A percentile compares a stretch with the other conserved stretches of the same genome.
Evolutionary conservation across 192 early-diverging fungal species (phyloP).

Genomic region (Umbelopsis vinacea): DNA sequence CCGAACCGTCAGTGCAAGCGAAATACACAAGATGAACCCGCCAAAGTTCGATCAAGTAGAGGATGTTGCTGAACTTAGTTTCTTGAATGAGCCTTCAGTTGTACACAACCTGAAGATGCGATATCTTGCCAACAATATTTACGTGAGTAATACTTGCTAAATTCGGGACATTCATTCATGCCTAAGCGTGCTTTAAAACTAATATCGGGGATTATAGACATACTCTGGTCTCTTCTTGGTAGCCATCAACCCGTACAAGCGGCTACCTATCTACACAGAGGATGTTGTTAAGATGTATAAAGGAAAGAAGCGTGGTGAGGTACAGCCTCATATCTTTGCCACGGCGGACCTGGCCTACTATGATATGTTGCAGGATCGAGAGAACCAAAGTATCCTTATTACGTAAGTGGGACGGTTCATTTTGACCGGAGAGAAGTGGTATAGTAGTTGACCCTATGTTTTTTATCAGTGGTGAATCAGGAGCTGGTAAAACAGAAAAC

Average conservation of each 20-base stretch:
- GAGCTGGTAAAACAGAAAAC: slow-evolving; percentile 99
- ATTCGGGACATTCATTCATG: neutral
- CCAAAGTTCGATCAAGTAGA: slow-evolving; percentile 99
- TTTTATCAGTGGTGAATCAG: slow-evolving; percentile 86
- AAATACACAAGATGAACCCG: slow-evolving; percentile 96
- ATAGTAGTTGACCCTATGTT: neutral
- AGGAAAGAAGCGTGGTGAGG: slow-evolving; percentile 72
- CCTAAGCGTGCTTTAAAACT: neutral
- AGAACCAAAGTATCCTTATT: slow-evolving; percentile 97
- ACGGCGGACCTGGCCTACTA: slow-evolving; percentile 93
- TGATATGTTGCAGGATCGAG: slow-evolving; percentile 91
- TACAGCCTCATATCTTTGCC: slow-evolving; percentile 90
- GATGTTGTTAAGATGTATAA: slow-evolving; percentile 73
- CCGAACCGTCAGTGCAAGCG: slow-evolving; percentile 74
- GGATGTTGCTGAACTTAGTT: slow-evolving; percentile 97
- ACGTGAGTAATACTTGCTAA: slow-evolving; percentile 75
- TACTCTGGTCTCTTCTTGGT: slow-evolving; percentile 99
- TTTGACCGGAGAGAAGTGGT: neutral
- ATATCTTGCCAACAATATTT: slow-evolving; percentile 90
- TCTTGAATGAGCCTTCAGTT: slow-evolving; percentile 97
- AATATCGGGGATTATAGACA: slow-evolving; percentile 59
- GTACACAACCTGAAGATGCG: slow-evolving; percentile 95
- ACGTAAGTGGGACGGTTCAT: slow-evolving; percentile 61
- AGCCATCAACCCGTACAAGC: slow-evolving; percentile 96
- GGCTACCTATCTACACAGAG: slow-evolving; percentile 89